Percentiles rank a stretch among this genome's conserved stretches.
Conservation (phyloP, 768 basidiomycete genomes). For the Phylloporus arenicola region DNA sequence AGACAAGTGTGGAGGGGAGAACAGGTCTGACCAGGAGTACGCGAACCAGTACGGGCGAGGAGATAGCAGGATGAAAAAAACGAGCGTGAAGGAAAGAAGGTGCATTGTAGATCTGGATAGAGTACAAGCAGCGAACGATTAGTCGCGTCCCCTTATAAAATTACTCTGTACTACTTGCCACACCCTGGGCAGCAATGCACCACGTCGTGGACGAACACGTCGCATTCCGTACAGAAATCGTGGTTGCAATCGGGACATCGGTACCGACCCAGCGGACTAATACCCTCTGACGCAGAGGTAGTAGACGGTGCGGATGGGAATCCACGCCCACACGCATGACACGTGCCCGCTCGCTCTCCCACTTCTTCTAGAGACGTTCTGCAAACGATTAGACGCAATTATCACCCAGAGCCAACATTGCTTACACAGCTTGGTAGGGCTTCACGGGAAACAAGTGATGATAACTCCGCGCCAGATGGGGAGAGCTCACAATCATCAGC, state of each 20-base stretch:
- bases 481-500: constrained; percentile 96
- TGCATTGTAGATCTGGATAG: constrained; percentile 1
- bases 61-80: constrained; percentile 44
- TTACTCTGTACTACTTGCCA: constrained; percentile 40
- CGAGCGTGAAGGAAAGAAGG: constrained; percentile 39
- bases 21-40: constrained; percentile 44
- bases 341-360: constrained; percentile 37
- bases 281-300: constrained; percentile 48
- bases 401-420: constrained; percentile 14
- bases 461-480: constrained; percentile 94
- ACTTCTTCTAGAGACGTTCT: constrained; percentile 40
- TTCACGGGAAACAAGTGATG: constrained; percentile 95
- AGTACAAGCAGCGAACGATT: neutral
- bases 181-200: constrained; percentile 93
- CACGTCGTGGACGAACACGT: constrained; percentile 93
- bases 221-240: constrained; percentile 94
- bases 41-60: constrained; percentile 43
- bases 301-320: constrained; percentile 49
- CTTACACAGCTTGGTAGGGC: constrained; percentile 76
- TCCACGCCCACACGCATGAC: constrained; percentile 73
- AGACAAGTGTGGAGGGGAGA: constrained; percentile 57
- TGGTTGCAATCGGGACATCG: constrained; percentile 78
- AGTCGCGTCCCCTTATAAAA: neutral
- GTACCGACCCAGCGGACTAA: constrained; percentile 85
- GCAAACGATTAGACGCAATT: constrained; percentile 3